Evolutionary conservation across 176 grass and related monocot genomes (phyloP).

Genomic region (Triticum dicoccoides): DNA sequence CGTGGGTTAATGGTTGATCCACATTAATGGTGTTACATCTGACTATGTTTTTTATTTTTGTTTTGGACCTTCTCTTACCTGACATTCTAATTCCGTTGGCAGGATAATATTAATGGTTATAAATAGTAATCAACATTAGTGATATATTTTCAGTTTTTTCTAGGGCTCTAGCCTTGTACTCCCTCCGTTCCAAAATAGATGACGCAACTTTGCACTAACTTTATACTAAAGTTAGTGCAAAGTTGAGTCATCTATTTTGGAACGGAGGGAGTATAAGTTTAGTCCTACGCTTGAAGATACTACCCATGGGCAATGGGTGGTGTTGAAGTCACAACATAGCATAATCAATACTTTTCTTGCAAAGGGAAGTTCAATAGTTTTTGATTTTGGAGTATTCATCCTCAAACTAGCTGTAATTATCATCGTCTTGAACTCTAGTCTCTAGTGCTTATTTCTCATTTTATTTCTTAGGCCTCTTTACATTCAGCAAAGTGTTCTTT

Average conservation of each 20-base stretch:
- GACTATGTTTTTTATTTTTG: background rate
- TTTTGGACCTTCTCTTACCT: constrained; percentile 1
- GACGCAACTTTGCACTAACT: too few relatives aligned
- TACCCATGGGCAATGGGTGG: background rate
- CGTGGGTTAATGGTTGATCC: background rate
- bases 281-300: background rate
- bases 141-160: background rate
- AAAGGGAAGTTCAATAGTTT: background rate
- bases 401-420: background rate
- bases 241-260: too few relatives aligned
- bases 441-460: background rate
- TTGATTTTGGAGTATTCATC: background rate
- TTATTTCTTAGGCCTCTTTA: background rate
- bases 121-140: background rate
- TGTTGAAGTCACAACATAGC: background rate
- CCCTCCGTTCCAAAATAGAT: too few relatives aligned
- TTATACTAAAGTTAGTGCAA: too few relatives aligned
- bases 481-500: background rate
- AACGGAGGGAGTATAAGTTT: background rate
- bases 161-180: background rate
- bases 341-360: background rate
- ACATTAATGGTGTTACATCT: background rate
- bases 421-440: background rate
- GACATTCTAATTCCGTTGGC: background rate
- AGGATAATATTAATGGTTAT: background rate